phyloP scores from a whole-genome alignment of 2,329 filamentous ascomycete genomes.

The Colletotrichum cereale region DNA sequence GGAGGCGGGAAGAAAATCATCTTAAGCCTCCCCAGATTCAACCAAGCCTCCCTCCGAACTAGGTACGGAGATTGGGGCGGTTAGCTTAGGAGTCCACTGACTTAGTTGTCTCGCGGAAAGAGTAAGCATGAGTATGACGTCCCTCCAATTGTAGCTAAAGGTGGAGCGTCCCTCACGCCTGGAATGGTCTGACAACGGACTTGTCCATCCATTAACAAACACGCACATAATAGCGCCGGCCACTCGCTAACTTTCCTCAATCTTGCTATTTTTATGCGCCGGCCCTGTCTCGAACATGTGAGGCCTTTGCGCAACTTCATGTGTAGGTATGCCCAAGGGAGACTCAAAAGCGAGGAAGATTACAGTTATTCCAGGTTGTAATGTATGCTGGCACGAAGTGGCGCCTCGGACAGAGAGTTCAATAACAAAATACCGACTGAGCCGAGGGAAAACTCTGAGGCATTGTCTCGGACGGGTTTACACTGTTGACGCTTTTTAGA shows the following conservation, averaged over 20 bases:
- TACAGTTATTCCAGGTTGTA: not conserved
- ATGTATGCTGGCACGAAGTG: slow-evolving; percentile 18
- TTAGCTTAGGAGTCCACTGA: not conserved
- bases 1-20: not conserved
- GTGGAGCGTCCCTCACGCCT: slow-evolving; percentile 26
- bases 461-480: slow-evolving; percentile 19
- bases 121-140: slow-evolving; percentile 24
- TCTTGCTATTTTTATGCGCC: slow-evolving; percentile 32
- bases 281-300: not conserved
- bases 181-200: slow-evolving; percentile 33
- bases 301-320: not conserved
- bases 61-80: slow-evolving; percentile 4
- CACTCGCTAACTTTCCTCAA: slow-evolving; percentile 14
- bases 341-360: not conserved
- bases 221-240: slow-evolving; percentile 23
- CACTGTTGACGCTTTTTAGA: not conserved
- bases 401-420: slow-evolving; percentile 11
- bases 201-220: slow-evolving; percentile 22
- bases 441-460: slow-evolving; percentile 17
- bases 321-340: slow-evolving; percentile 6
- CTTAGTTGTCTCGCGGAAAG: not conserved
- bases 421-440: not conserved
- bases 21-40: not conserved
- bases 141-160: slow-evolving; percentile 8
- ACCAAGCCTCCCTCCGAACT: not conserved